Evolutionary conservation across 2,329 filamentous ascomycete species (phyloP), one percentile per base, ranked within the genome.

Genomic region (Mariannaea elegans): DNA sequence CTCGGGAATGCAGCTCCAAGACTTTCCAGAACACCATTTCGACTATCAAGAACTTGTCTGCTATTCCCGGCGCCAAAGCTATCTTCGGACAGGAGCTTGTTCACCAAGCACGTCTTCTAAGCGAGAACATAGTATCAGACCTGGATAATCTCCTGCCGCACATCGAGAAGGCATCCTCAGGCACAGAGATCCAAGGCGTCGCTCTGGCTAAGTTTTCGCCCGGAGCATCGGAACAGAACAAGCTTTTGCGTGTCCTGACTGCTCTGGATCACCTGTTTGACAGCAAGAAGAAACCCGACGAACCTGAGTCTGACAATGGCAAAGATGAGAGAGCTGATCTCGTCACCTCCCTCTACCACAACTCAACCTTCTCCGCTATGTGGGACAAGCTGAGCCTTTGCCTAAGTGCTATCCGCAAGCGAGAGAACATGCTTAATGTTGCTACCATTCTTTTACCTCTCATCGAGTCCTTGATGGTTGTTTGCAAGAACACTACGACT

Each of bases 11-110:
- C 78, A 97, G 93, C 72, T 94, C 92, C 64, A 97, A 97, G 82
- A 98, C 95, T 0, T 99, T 99, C 84, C 92, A 95, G 73, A 96
- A 98, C 76, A 98, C 95, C 1, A 86, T 99, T 53, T 95, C 94
- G 14, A 96, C 96, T n/a, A 97, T 99, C 81, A 98, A 97, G 80
- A 97, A 98, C 72, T 84, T 99, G 41, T 98, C 94, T 5, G 90
- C 92, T 36, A 95, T 99, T 61, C 93, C 94, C 14, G 93, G 91
- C 12, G 93, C 94, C 16, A 95, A 96, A 77, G 87, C 91, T 52
- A 84, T 93, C 10, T 98, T 99, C 74, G 95, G 95, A n/a, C 89
- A 91, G 67, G 94, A 99, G 77, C 84, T 99, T 49, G 92, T 97
- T 59, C 85, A 87, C 47, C 94, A 97, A 76, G 94, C 95, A 47